phyloP scores from a whole-genome alignment of 2,329 filamentous ascomycete genomes.

The Fusarium dimerum region DNA sequence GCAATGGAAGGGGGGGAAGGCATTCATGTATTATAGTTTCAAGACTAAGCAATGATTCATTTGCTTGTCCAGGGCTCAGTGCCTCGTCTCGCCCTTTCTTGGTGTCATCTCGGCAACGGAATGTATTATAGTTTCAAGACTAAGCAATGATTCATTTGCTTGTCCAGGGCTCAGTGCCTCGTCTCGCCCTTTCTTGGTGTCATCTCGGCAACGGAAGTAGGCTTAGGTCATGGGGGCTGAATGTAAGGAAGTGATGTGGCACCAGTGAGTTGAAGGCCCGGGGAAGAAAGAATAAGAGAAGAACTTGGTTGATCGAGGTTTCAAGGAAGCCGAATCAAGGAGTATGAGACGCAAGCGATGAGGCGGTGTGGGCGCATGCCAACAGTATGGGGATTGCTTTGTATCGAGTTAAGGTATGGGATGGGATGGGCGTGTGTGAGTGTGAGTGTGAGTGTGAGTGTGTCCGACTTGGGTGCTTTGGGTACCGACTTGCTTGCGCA shows the following conservation, averaged over 20 bases:
- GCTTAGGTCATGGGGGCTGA: constrained; percentile 27
- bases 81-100: constrained; percentile 17
- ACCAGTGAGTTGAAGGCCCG: constrained; percentile 28
- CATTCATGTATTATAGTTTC: constrained; percentile 11
- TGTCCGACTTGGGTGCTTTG: not conserved
- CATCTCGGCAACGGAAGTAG: constrained; percentile 20
- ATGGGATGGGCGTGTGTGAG: constrained; percentile 14
- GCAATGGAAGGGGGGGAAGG: constrained; percentile 18
- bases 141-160: constrained; percentile 22
- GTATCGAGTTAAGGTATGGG: constrained; percentile 4
- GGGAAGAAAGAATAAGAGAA: constrained; percentile 15
- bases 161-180: constrained; percentile 13
- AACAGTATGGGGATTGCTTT: constrained; percentile 20
- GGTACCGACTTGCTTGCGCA: constrained; percentile 12
- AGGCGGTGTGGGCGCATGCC: constrained; percentile 29
- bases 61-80: constrained; percentile 14
- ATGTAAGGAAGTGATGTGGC: constrained; percentile 29
- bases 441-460: constrained; percentile 22
- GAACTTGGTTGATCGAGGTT: constrained; percentile 23
- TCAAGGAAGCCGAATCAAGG: constrained; percentile 16
- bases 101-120: constrained; percentile 19
- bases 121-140: not conserved
- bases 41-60: constrained; percentile 20
- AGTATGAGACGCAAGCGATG: constrained; percentile 20
- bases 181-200: constrained; percentile 14